phyloP scores from a whole-genome alignment of 345 rosid genomes.

The Isatis tinctoria region DNA sequence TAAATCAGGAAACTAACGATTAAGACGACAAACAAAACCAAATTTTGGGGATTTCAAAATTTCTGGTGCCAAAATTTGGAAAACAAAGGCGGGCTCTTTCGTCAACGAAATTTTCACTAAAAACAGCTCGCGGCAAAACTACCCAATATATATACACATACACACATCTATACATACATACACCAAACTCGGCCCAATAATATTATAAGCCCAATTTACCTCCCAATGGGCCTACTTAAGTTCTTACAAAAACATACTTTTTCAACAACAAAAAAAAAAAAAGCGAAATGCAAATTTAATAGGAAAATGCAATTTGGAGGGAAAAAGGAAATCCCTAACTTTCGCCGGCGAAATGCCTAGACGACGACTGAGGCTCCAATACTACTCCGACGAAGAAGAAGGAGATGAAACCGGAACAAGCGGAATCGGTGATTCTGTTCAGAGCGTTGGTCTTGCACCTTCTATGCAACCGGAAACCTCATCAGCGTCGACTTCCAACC shows the following conservation, averaged over 20 bases:
- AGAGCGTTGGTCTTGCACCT: constrained; percentile 1
- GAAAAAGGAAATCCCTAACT: constrained; percentile 1
- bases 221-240: background rate
- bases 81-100: constrained; percentile 29
- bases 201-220: background rate
- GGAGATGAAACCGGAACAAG: constrained; percentile 21
- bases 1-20: constrained; percentile 2
- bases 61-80: constrained; percentile 21
- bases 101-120: constrained; percentile 11
- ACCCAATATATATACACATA: constrained; percentile 15
- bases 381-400: constrained; percentile 54
- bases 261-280: background rate
- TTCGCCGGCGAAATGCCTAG: constrained; percentile 45
- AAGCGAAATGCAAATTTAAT: background rate
- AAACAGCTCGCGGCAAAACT: constrained; percentile 27
- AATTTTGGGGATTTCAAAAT: constrained; percentile 17
- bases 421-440: background rate
- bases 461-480: constrained; percentile 21
- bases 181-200: background rate
- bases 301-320: constrained; percentile 29
- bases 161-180: background rate
- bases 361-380: constrained; percentile 49
- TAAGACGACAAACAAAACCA: constrained; percentile 9
- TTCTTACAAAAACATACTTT: background rate
- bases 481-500: constrained; percentile 15